Conservation (phyloP, 805 yeast species). For the Yamadazyma takamatsuzukensis region DNA sequence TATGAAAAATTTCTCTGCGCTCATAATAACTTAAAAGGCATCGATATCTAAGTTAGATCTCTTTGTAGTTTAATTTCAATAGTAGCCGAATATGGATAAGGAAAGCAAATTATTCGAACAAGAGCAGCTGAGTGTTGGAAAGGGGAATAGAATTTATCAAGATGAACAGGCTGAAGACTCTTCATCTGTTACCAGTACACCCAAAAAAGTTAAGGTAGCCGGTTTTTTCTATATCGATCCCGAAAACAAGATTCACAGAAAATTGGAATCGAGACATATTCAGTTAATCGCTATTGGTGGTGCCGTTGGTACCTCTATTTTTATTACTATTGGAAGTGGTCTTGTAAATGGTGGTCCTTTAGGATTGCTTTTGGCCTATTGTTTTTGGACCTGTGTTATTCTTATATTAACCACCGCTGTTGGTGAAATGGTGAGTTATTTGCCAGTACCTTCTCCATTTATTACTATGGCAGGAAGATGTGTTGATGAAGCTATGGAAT, state of each 20-base stretch:
- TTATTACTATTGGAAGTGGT: slow-evolving; percentile 29
- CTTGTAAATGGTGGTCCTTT: slow-evolving; percentile 32
- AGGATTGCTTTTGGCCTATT: slow-evolving; percentile 27
- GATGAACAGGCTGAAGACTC: no score
- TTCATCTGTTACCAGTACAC: no score
- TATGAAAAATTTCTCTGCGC: no score
- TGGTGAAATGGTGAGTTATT: slow-evolving; percentile 36
- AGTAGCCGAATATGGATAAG: no score
- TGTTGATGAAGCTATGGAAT: slow-evolving; percentile 35
- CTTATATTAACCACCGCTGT: slow-evolving; percentile 31
- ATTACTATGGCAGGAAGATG: slow-evolving; percentile 36
- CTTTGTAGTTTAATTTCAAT: no score
- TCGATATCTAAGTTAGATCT: no score
- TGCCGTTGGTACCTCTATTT: slow-evolving; percentile 35
- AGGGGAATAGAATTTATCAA: no score
- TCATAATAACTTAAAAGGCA: no score
- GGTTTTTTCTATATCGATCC: not conserved
- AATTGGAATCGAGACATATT: slow-evolving; percentile 7
- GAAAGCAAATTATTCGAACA: no score
- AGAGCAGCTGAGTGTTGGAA: no score
- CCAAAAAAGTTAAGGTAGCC: not conserved
- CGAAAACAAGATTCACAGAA: slow-evolving; percentile 7
- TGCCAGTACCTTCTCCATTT: slow-evolving; percentile 35
- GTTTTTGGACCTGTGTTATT: slow-evolving; percentile 31
- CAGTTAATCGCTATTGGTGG: slow-evolving; percentile 18